Percentiles rank a stretch among this genome's conserved stretches.
Evolutionary conservation across 108 stramenopile species (phyloP).

Genomic region (Seminavis robusta): DNA sequence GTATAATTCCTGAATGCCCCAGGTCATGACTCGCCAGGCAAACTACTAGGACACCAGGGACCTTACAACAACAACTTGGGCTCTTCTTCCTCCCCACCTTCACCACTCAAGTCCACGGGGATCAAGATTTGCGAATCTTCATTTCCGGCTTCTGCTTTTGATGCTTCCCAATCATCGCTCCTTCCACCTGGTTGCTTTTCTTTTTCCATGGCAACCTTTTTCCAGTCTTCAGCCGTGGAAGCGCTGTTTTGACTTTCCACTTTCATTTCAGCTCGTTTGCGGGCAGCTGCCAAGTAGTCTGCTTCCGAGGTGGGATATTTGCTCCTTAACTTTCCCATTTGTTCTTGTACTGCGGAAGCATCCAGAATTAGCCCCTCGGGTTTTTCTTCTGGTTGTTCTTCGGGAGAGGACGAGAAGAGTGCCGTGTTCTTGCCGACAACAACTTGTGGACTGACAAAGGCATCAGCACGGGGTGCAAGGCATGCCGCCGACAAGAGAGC

Average conservation of each 20-base stretch:
- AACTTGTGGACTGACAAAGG: too few species aligned
- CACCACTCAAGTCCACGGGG: constrained; percentile 10
- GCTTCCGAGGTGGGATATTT: constrained; percentile 36
- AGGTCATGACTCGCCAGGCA: too few species aligned
- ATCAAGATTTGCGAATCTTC: constrained; percentile 40
- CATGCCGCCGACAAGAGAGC: too few species aligned
- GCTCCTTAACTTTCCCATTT: constrained; percentile 12
- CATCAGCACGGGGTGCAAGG: too few species aligned
- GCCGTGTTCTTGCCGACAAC: too few species aligned
- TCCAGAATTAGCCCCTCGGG: neutral
- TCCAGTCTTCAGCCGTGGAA: constrained; percentile 43
- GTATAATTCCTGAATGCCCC: too few species aligned
- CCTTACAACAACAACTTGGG: constrained; percentile 32
- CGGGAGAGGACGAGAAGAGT: too few species aligned
- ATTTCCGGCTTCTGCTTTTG: constrained; percentile 41
- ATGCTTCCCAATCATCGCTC: constrained; percentile 51
- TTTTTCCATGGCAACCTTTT: constrained; percentile 23
- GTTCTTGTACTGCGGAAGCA: constrained; percentile 3
- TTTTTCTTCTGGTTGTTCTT: too few species aligned
- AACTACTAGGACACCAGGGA: too few species aligned
- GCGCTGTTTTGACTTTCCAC: constrained; percentile 12
- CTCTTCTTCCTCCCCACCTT: constrained; percentile 20
- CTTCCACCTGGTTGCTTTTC: constrained; percentile 17
- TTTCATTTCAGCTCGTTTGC: constrained; percentile 27
- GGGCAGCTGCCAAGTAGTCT: constrained; percentile 42